Base-by-base conservation (phyloP, 2,329 filamentous ascomycete species). In the Emericellopsis atlantica region DNA sequence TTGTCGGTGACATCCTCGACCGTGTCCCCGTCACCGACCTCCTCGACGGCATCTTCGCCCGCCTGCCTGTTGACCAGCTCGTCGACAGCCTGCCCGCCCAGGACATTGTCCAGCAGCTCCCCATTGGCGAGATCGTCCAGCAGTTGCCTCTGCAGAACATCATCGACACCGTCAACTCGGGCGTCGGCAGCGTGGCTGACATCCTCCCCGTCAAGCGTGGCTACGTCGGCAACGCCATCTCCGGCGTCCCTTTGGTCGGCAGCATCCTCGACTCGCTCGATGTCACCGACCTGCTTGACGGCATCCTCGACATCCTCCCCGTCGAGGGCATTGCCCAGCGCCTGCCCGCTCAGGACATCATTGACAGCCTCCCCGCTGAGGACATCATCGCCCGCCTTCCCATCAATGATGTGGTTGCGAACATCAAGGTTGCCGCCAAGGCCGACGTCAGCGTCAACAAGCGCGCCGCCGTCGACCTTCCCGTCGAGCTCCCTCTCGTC, bases 21-120 rank as follows among this genome's bases (percentile, higher is more conserved):
- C 5, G 31, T 18, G 24, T 41, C 42, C 39, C 43, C 36, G 37
- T 36, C 32, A 40, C 36, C 18, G 39, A 22, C 33, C 16, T 43
- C 38, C 40, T 46, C 32, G 39, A 40, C 18, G 42, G 32, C 21
- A 16, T 43, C 42, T 39, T 46, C 23, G 40, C 35, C 15, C 23
- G 22, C 12, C n/a, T 41, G 14, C 40, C 47, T 12, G 35, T 43
- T 34, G 47, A 36, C 33, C 39, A 40, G 12, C 29, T 39, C 6
- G 10, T 35, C 29, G 31, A 34, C 35, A 12, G 26, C 18, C 34
- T 42, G 11, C 40, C 40, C 41, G 38, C 40, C 38, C 14, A 29
- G 23, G 41, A 39, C 22, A 33, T 43, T 26, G 26, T 42, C 36
- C 9, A 10, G 21, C 18, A 35, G 26, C 43, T 50, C 7, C 32